These are phyloP conservation scores for Chlorella variabilis DNA, from an alignment of 163 green algal species.

Conservation along the genomic window DNA sequence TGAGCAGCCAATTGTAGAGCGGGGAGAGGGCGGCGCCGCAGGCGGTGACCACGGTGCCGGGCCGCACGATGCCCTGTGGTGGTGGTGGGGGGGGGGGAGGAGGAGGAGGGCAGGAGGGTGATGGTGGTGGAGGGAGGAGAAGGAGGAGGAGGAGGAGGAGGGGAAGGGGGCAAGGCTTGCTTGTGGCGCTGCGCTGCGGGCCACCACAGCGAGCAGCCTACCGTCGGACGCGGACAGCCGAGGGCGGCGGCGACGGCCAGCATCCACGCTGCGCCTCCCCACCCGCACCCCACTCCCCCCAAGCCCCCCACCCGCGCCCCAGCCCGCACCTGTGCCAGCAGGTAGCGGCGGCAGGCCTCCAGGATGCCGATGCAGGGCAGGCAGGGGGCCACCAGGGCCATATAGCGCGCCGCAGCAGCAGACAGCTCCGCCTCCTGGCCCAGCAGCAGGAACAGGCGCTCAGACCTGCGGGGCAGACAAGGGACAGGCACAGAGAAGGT, in stretches of 20 bases:
- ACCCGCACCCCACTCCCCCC: too few species aligned
- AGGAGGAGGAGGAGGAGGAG: too few species aligned
- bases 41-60: background rate
- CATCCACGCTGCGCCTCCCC: too few species aligned
- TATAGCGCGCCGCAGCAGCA: slow-evolving; percentile 5
- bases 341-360: slow-evolving; percentile 33
- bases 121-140: too few species aligned
- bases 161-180: too few species aligned
- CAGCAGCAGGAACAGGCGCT: slow-evolving; percentile 28
- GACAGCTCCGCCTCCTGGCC: slow-evolving; percentile 39
- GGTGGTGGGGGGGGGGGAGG: background rate
- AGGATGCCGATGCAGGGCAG: slow-evolving; percentile 22
- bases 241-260: too few species aligned
- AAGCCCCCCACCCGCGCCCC: background rate
- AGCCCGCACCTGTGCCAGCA: slow-evolving; percentile 34
- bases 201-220: too few species aligned
- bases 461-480: too few species aligned
- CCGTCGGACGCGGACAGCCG: too few species aligned
- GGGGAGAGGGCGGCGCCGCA: slow-evolving; percentile 34
- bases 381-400: slow-evolving; percentile 10
- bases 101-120: background rate
- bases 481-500: too few species aligned
- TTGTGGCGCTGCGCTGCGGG: too few species aligned
- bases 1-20: slow-evolving; percentile 53
- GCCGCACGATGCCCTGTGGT: slow-evolving; percentile 5